Evolutionary conservation across 2,329 filamentous ascomycete genomes (phyloP).

Genomic region (Mycosphaerella sp.): DNA sequence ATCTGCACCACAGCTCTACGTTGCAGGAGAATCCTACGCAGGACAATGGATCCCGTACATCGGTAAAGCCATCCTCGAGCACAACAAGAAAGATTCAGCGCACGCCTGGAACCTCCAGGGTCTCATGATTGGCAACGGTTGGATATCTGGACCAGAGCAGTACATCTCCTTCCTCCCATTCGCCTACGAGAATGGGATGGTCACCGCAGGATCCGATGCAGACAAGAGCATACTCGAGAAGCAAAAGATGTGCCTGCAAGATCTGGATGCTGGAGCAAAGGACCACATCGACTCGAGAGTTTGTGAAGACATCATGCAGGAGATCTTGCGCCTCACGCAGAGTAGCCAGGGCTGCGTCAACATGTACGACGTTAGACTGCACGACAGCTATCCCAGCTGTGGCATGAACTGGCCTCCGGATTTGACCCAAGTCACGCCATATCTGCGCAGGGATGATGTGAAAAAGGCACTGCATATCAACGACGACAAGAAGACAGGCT

Average conservation of each 20-base stretch:
- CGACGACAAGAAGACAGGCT: slow-evolving; percentile 73
- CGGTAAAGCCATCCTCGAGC: slow-evolving; percentile 79
- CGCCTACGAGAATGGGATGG: slow-evolving; percentile 67
- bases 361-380: slow-evolving; percentile 93
- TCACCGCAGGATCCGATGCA: slow-evolving; percentile 62
- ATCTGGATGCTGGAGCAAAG: slow-evolving; percentile 52
- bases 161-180: slow-evolving; percentile 82
- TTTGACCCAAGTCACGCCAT: slow-evolving; percentile 68
- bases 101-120: slow-evolving; percentile 72
- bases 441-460: slow-evolving; percentile 78
- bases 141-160: slow-evolving; percentile 87
- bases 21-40: slow-evolving; percentile 93
- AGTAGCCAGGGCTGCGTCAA: slow-evolving; percentile 65
- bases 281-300: slow-evolving; percentile 58
- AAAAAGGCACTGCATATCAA: slow-evolving; percentile 75
- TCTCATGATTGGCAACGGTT: slow-evolving; percentile 91
- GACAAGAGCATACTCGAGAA: slow-evolving; percentile 62
- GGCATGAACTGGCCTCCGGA: slow-evolving; percentile 99
- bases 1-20: slow-evolving; percentile 62
- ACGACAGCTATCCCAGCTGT: slow-evolving; percentile 73
- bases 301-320: slow-evolving; percentile 72
- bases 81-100: slow-evolving; percentile 58
- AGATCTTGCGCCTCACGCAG: slow-evolving; percentile 61
- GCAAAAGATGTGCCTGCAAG: slow-evolving; percentile 60
- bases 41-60: slow-evolving; percentile 98